Evolutionary conservation across 306 rosid genomes (phyloP), one percentile per base, ranked within the genome.

Genomic region (Pachyrhizus erosus): DNA sequence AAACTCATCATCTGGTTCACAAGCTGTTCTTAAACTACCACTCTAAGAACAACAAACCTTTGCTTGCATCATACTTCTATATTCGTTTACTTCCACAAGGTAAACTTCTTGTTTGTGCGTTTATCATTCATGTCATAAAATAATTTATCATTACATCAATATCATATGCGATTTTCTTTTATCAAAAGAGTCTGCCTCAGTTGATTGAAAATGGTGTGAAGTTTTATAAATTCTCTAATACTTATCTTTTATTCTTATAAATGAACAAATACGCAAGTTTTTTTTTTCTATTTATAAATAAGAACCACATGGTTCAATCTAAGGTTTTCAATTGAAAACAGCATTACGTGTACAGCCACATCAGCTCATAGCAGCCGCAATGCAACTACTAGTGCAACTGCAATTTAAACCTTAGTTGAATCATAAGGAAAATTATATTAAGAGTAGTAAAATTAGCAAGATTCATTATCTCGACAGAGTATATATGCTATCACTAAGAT

Each of bases 1-100:
- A 82, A 73, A 86, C 86, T 82, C 92, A 87, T 89, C 90, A 85
- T 74, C 87, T 74, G 31, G 10, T 66, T 76, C 21, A 71, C 79
- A 73, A 82, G 66, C 60, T 27, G 51, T 46, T 79, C 75, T 80
- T 62, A n/a, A 61, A 80, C 82, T 49, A 34, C 65, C 29, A 45
- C 70, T 52, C 62, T 73, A 70, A 74, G 65, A 29, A 18, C 83
- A 75, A n/a, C 20, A 74, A 83, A 43, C 70, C 39, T 82, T 84
- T 66, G 18, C 29, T 52, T 18, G 77, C 5, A 13, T 33, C 75
- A 45, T 29, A 64, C 48, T 68, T 64, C 75, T 33, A 7, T 24
- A 10, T 23, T 60, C 39, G 10, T 62, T 77, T 72, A 51, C 76
- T 55, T 7, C 69, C 34, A 13, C 27, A 84, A 85, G 91, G 92